Evolutionary conservation across 2,329 filamentous ascomycete species (phyloP).

Genomic region (Diplodia scrobiculata): DNA sequence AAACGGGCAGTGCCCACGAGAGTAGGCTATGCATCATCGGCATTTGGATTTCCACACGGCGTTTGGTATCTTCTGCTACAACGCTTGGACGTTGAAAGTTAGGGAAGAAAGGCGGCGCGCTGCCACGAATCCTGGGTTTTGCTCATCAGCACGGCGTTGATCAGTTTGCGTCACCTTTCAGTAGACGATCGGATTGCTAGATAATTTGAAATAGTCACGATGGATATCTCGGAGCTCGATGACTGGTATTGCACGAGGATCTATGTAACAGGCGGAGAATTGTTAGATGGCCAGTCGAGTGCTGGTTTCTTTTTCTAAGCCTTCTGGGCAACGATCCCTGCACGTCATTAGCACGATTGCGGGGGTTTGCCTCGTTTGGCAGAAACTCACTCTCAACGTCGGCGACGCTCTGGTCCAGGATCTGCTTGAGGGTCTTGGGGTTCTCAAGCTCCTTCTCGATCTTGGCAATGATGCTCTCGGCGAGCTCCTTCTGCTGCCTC

Average conservation of each 20-base stretch:
- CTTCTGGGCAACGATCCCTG: slow-evolving; percentile 46
- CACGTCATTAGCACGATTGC: not conserved
- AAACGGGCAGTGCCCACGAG: slow-evolving; percentile 31
- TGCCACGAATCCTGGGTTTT: not conserved
- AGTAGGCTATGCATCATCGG: slow-evolving; percentile 14
- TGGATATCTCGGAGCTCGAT: slow-evolving; percentile 23
- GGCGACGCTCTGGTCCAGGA: slow-evolving; percentile 91
- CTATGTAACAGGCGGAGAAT: slow-evolving; percentile 43
- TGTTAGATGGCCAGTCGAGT: slow-evolving; percentile 35
- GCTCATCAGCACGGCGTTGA: slow-evolving; percentile 5
- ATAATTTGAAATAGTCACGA: slow-evolving; percentile 14
- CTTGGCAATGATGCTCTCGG: slow-evolving; percentile 90
- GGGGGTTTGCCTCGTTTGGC: not conserved
- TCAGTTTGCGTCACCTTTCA: not conserved
- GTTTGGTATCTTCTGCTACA: not conserved
- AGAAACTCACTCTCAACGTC: slow-evolving; percentile 85
- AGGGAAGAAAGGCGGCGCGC: not conserved
- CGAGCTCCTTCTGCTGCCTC: slow-evolving; percentile 95
- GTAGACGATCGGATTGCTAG: slow-evolving; percentile 2
- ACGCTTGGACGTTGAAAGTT: slow-evolving; percentile 14
- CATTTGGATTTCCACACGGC: not conserved
- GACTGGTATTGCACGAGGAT: slow-evolving; percentile 43
- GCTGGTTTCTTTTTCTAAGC: slow-evolving; percentile 39
- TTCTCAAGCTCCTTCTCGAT: slow-evolving; percentile 98
- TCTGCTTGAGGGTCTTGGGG: slow-evolving; percentile 95